phyloP scores from a whole-genome alignment of 2,329 filamentous ascomycete genomes.

The Amphichorda felina region DNA sequence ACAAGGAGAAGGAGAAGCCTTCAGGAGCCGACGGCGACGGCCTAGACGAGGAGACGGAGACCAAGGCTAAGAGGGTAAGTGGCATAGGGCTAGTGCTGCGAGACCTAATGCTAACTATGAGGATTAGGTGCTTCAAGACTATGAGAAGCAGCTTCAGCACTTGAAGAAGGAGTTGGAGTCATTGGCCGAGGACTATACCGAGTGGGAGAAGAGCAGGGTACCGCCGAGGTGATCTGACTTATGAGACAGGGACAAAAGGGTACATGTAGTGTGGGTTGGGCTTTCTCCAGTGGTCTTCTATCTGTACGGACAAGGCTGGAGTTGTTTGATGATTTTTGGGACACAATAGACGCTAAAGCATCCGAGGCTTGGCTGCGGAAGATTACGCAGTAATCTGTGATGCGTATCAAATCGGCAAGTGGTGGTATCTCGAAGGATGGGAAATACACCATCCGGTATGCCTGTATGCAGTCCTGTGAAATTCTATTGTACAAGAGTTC shows the following conservation, averaged over 20 bases:
- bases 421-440: too few relatives aligned
- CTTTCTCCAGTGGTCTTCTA: neutral
- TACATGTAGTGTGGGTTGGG: neutral
- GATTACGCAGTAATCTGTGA: neutral
- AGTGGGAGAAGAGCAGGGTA: constrained; percentile 39
- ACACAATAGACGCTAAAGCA: neutral
- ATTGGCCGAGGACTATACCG: constrained; percentile 43
- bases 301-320: constrained; percentile 4
- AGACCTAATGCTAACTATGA: constrained; percentile 1
- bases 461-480: neutral
- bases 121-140: constrained; percentile 61
- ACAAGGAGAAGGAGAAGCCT: constrained; percentile 61
- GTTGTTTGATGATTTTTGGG: neutral
- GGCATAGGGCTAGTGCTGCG: neutral
- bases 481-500: constrained; percentile 1
- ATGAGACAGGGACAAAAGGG: too few relatives aligned
- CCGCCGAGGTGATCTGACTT: constrained; percentile 1
- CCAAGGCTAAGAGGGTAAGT: constrained; percentile 62
- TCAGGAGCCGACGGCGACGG: constrained; percentile 42
- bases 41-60: constrained; percentile 58
- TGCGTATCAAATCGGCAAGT: too few relatives aligned
- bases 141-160: constrained; percentile 68
- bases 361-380: neutral
- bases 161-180: constrained; percentile 61
- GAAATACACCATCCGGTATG: neutral